These are phyloP conservation scores for Scleroderma bovista DNA, from an alignment of 768 basidiomycete species.

Conservation along the genomic window DNA sequence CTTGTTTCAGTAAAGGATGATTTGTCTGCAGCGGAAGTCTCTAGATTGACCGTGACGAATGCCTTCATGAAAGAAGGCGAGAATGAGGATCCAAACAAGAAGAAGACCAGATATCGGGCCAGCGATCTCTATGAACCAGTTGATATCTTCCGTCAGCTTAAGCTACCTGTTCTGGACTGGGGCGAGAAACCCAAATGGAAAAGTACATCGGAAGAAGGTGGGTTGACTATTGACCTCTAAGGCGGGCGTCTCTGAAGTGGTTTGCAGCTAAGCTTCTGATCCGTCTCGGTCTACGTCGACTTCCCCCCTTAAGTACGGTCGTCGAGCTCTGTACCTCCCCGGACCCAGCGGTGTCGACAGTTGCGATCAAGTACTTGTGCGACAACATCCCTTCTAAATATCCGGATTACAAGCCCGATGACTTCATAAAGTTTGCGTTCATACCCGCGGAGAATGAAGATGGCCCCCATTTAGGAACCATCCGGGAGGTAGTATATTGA, in stretches of 20 bases:
- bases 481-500: conserved; percentile 49
- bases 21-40: conserved; percentile 51
- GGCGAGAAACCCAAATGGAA: conserved; percentile 74
- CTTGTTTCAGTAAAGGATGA: conserved; percentile 74
- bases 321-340: conserved; percentile 63
- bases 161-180: conserved; percentile 87
- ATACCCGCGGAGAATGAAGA: conserved; percentile 65
- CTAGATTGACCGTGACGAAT: conserved; percentile 53
- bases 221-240: conserved; percentile 4
- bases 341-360: conserved; percentile 43
- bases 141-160: conserved; percentile 63
- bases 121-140: conserved; percentile 81
- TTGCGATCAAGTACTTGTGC: conserved; percentile 77
- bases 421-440: conserved; percentile 60
- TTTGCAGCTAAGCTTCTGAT: conserved; percentile 72
- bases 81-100: conserved; percentile 23
- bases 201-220: conserved; percentile 81
- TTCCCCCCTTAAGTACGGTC: conserved; percentile 61
- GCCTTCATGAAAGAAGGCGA: conserved; percentile 67
- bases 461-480: conserved; percentile 51
- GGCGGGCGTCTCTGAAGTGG: neutral
- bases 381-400: conserved; percentile 66
- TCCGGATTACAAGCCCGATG: conserved; percentile 47
- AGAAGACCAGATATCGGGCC: conserved; percentile 51
- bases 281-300: conserved; percentile 60